Evolutionary conservation across 805 yeast genomes (phyloP), one percentile per base, ranked within the genome.

Genomic region (Priceomyces haplophilus): DNA sequence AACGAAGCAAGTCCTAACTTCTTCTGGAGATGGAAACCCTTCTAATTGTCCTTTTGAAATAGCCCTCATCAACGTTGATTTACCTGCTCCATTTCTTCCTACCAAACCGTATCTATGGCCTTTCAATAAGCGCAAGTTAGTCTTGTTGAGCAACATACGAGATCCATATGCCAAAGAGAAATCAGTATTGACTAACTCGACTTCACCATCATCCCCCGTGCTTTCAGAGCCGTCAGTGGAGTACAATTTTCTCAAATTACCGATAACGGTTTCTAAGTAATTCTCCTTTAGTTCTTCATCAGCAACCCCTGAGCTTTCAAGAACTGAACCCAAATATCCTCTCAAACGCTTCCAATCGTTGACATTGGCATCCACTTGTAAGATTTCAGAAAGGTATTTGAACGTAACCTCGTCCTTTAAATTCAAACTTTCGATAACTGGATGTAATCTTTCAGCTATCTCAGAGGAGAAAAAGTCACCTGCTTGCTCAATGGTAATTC

Each of bases 61-160:
- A 23, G 98, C 84, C 66, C 98, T 81, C 98, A 91, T 89, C 57
- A 91, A 75, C 12, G 99, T 91, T 11, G 97, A 89, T 68, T 91
- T 91, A 73, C 99, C 99, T 46, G 97, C 97, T 78, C 99, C 99
- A 63, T 91, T 91, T 70, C 97, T 78, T 62, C 99, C 99, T 76
- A 97, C 88, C 48, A 91, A 77, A 74, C 99, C 99, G 61, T 91
- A 91, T 68, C 99, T 80, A 69, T 88, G 97, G 56, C 98, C 98
- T 71, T 90, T 88, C 54, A 87, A 73, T 49, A 91, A 76, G 60
- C 96, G 80, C 62, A 91, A 72, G 47, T 78, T 86, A 37, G 99
- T 89, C 72, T 93, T 93, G 76, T 90, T 91, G 55, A 91, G 74
- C 54, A 93, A 78, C 97, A 91, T 91, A 69, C 97, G 82, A 20